Conservation (phyloP, 352 stramenopile genomes). For the Globisporangium rhizosaccharum region DNA sequence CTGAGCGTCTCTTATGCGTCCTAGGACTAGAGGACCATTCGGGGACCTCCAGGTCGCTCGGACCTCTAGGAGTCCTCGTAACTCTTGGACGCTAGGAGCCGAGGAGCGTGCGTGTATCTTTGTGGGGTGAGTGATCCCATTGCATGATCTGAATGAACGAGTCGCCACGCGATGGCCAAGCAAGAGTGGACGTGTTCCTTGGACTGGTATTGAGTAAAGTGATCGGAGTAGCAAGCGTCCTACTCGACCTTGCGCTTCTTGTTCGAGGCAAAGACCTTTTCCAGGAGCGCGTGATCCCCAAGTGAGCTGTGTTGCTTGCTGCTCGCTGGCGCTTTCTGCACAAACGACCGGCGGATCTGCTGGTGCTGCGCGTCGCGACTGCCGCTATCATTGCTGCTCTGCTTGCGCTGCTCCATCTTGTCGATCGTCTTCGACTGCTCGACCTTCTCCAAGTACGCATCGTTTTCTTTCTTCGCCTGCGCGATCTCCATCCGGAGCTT, state of each 20-base stretch:
- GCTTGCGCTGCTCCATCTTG: slow-evolving; percentile 82
- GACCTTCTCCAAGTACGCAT: slow-evolving; percentile 81
- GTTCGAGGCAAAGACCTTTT: slow-evolving; percentile 55
- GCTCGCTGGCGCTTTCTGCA: slow-evolving; percentile 62
- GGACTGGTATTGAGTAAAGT: too few relatives aligned
- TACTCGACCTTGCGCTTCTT: slow-evolving; percentile 55
- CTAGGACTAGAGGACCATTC: too few relatives aligned
- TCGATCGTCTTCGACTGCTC: slow-evolving; percentile 84
- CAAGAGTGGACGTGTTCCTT: too few relatives aligned
- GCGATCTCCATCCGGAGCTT: slow-evolving; percentile 85
- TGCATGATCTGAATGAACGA: slow-evolving; percentile 1
- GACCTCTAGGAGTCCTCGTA: too few relatives aligned
- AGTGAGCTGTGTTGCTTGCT: slow-evolving; percentile 66
- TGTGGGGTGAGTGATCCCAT: background rate
- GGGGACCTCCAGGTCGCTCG: too few relatives aligned
- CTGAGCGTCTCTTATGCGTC: too few relatives aligned
- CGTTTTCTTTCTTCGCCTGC: slow-evolving; percentile 84
- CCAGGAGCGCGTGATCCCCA: slow-evolving; percentile 32
- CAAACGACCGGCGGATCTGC: slow-evolving; percentile 71
- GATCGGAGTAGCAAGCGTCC: too few relatives aligned
- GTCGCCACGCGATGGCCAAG: background rate
- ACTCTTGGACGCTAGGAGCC: too few relatives aligned
- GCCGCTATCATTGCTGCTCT: slow-evolving; percentile 17
- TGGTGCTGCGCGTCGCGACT: slow-evolving; percentile 16
- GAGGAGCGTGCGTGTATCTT: slow-evolving; percentile 8